Base-by-base conservation (phyloP, 176 grass and related monocot species). In the Aegilops speltoides region DNA sequence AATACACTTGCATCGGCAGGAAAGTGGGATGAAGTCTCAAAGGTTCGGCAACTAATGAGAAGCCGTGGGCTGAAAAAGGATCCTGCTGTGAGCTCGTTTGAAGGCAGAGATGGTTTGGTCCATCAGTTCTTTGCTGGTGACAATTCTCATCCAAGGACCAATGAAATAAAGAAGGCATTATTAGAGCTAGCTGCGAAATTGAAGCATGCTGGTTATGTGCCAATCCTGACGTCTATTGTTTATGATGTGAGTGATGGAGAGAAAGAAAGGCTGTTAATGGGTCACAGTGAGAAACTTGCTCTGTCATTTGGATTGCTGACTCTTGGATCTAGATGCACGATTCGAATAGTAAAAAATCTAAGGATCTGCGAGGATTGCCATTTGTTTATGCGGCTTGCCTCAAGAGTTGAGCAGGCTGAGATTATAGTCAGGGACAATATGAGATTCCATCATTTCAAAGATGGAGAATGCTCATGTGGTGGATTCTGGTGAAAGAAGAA, bases 321-420 rank as follows among this genome's bases (percentile, higher is more conserved):
- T 4, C 85, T 86, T 76, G 73, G 81, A 48, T 86, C 82, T 68
- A 54, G 84, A 43, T 62, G 54, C 65, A 81, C 82, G 52, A 89
- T 93, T 73, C 92, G 94, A 87, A 95, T 95, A 26, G 69, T 90
- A 62, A 95, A 95, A 77, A 95, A 95, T 88, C 71, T 92, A 65
- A 86, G 93, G 86, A 95, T 95, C 34, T 95, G 93, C 79, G 88
- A 95, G 24, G 93, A 90, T 46, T 95, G 91, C 38, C 93, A 95
- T 85, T 75, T 93, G 50, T 88, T 95, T 74, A 91, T 91, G 23
- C 66, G 52, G 16, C 79, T 95, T 3, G 87, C 86, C 29, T 93
- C 93, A 43, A 89, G 83, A 88, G 73, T 89, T 85, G 78, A 85
- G 81, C 57, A 50, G 10, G 62, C 84, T 65, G 87, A 91, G 31